phyloP scores from a whole-genome alignment of 2,329 filamentous ascomycete genomes.

The Aspergillus flavus region DNA sequence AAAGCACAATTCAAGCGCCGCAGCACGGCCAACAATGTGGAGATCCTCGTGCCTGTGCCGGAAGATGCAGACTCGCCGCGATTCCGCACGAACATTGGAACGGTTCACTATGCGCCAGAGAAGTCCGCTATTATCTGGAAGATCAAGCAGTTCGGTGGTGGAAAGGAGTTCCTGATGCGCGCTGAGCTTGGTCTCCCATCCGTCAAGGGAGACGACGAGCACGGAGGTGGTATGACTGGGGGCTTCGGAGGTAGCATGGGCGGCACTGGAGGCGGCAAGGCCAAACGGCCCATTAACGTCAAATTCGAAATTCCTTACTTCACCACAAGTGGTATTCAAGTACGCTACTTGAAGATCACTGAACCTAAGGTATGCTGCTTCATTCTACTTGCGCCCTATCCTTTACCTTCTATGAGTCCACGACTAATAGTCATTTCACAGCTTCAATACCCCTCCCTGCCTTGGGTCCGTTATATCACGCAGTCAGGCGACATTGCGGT shows the following conservation, averaged over 20 bases:
- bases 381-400: background rate
- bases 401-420: conserved; percentile 5
- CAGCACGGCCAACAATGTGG: conserved; percentile 97
- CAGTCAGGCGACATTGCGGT: conserved; percentile 97
- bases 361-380: conserved; percentile 85
- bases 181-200: conserved; percentile 92
- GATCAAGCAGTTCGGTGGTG: conserved; percentile 99
- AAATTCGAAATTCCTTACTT: conserved; percentile 99
- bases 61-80: conserved; percentile 95
- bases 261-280: conserved; percentile 80
- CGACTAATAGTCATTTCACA: conserved; percentile 41
- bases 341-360: conserved; percentile 97
- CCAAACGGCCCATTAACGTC: conserved; percentile 95
- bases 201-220: conserved; percentile 92
- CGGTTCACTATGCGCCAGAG: conserved; percentile 95
- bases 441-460: conserved; percentile 96
- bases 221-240: conserved; percentile 95
- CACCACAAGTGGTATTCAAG: conserved; percentile 98
- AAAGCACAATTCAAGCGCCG: conserved; percentile 97
- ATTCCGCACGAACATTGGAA: conserved; percentile 96
- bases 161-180: conserved; percentile 98
- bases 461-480: conserved; percentile 98
- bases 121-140: conserved; percentile 99
- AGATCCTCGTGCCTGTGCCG: conserved; percentile 94
- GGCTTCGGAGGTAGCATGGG: conserved; percentile 98